Evolutionary conservation across 805 yeast species (phyloP).

Genomic region (Kodamaea hsintzibuensis): DNA sequence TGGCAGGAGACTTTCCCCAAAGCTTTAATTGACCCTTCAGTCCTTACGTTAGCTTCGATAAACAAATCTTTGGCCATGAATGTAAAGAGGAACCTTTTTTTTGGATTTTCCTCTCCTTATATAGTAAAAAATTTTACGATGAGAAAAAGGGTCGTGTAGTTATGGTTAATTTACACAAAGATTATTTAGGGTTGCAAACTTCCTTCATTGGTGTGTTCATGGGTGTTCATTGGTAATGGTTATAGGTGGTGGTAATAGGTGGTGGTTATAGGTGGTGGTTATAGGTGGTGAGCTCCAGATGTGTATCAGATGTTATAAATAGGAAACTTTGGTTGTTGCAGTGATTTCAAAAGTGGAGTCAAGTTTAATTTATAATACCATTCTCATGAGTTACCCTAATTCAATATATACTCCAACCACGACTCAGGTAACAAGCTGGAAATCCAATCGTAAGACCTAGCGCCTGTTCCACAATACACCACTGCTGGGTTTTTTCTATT

Average conservation of each 20-base stretch:
- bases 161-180: not conserved
- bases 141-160: conserved; percentile 3
- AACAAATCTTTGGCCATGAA: conserved; percentile 75
- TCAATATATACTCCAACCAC: conserved; percentile 27
- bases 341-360: too few relatives aligned
- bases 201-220: not conserved
- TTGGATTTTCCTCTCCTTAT: not conserved
- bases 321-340: too few relatives aligned
- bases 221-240: too few relatives aligned
- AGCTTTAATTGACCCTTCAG: conserved; percentile 40
- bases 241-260: too few relatives aligned
- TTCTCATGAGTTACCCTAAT: too few relatives aligned
- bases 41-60: conserved; percentile 71
- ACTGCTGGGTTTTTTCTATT: conserved; percentile 26
- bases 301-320: too few relatives aligned
- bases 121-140: conserved; percentile 9
- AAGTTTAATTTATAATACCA: not conserved
- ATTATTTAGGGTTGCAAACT: conserved; percentile 8
- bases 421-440: conserved; percentile 33
- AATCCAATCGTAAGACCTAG: conserved; percentile 38
- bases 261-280: too few relatives aligned
- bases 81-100: conserved; percentile 35
- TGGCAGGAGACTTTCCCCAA: conserved; percentile 93
- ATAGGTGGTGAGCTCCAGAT: too few relatives aligned
- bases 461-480: conserved; percentile 45